phyloP scores from a whole-genome alignment of 495 filamentous ascomycete species.

The Oleoguttula mirabilis region DNA sequence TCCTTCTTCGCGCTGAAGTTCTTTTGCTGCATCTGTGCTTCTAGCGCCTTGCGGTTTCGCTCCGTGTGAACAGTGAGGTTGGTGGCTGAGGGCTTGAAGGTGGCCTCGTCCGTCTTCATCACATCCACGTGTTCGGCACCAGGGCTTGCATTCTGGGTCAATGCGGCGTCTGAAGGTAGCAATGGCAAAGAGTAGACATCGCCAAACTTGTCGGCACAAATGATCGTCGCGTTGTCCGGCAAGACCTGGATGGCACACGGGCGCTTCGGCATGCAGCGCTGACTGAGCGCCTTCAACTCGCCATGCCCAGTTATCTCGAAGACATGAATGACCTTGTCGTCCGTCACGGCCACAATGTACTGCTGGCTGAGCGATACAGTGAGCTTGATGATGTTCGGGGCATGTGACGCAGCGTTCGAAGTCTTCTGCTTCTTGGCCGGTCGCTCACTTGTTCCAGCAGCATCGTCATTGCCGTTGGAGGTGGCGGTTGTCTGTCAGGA shows the following conservation, averaged over 20 bases:
- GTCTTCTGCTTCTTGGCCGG: conserved; percentile 16
- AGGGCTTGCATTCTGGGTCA: conserved; percentile 17
- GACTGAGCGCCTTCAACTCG: conserved; percentile 53
- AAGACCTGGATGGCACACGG: conserved; percentile 63
- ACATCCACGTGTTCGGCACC: conserved; percentile 14
- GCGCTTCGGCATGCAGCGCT: conserved; percentile 81
- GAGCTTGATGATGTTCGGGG: conserved; percentile 26
- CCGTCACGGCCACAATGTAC: conserved; percentile 67
- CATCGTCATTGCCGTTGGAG: too few relatives aligned
- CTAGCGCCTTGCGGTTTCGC: conserved; percentile 61
- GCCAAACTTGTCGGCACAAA: conserved; percentile 87
- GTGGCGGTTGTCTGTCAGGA: too few relatives aligned
- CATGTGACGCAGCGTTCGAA: not conserved
- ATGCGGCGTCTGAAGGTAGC: conserved; percentile 28
- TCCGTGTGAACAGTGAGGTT: conserved; percentile 70
- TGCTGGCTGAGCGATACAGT: conserved; percentile 45
- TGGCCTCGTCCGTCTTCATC: conserved; percentile 11
- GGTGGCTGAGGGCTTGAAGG: conserved; percentile 50
- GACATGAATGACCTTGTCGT: conserved; percentile 83
- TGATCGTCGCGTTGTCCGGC: conserved; percentile 52
- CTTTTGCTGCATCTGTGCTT: conserved; percentile 53
- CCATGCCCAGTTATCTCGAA: conserved; percentile 53
- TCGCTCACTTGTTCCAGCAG: conserved; percentile 4
- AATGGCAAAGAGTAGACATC: conserved; percentile 89
- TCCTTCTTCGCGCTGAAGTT: conserved; percentile 33